Evolutionary conservation across 2,329 filamentous ascomycete genomes (phyloP), one percentile per base, ranked within the genome.

Genomic region (Nemania sp.): DNA sequence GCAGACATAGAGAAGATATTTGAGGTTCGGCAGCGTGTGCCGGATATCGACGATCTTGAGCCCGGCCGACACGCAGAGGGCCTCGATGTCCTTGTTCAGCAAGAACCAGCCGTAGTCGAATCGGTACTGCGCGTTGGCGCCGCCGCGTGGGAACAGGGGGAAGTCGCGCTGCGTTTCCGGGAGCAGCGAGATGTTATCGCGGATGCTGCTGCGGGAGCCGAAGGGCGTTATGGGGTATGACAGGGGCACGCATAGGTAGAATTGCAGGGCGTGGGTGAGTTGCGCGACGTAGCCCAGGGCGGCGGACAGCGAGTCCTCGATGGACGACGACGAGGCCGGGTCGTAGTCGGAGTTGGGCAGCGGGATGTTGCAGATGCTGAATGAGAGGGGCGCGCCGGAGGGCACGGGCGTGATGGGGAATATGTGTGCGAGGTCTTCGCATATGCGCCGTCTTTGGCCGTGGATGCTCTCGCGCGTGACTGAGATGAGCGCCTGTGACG

Each of bases 71-170:
- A 83, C 81, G 67, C 88, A 90, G 3, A 91, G 82, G 0, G 85
- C 81, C 74, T 98, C 94, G 64, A 99, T 94, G 76, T 98, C 85
- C 80, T 98, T 98, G 82, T 98, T 98, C 15, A 99, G 86, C n/a
- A 98, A 83, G 75, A 98, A 99, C 77, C 97, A 96, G 11, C 86
- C 96, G 78, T 98, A 99, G 75, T 98, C 95, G 79, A 98, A 98
- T 2, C 95, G 90, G 82, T 95, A 98, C 53, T 94, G 89, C 0
- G 93, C 89, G 2, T 76, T 86, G n/a, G 82, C 92, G 80, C 87
- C 87, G 18, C 87, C 87, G 1, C 86, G 81, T 0, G 89, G 77
- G 79, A 94, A 94, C 0, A 99, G 86, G 0, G 96, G 96, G 74
- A 97, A 99, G 5, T 89, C 90, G 61, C 90, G 85, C 53, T 90